A percentile compares a stretch with the other conserved stretches of the same genome.
phyloP scores from a whole-genome alignment of 495 filamentous ascomycete genomes.

The Chaetomium cochliodes region DNA sequence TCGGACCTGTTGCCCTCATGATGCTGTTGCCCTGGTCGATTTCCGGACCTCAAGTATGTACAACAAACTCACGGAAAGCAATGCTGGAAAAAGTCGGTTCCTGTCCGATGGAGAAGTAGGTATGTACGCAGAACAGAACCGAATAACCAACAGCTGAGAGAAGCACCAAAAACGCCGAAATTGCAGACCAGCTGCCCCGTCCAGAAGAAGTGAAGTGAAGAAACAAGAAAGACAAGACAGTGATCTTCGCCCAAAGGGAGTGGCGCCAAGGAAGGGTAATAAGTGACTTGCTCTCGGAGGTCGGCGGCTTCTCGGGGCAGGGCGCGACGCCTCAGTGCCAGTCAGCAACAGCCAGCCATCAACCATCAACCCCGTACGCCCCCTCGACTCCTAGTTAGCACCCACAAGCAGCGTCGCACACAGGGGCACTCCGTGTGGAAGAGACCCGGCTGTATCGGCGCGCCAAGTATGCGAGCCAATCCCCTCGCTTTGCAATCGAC shows the following conservation, averaged over 20 bases:
- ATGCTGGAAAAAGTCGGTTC: slow-evolving; percentile 2
- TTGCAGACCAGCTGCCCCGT: slow-evolving; percentile 26
- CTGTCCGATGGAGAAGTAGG: slow-evolving; percentile 19
- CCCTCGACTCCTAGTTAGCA: neutral
- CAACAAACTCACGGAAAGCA: neutral
- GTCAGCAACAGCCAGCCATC: too few species aligned
- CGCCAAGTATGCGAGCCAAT: neutral
- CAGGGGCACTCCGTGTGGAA: neutral
- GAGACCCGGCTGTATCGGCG: neutral
- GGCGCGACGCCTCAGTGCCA: neutral
- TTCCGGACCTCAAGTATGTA: neutral
- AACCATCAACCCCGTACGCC: slow-evolving; percentile 7
- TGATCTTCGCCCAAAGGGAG: slow-evolving; percentile 12
- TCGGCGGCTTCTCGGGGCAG: slow-evolving; percentile 2
- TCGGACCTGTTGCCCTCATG: slow-evolving; percentile 26
- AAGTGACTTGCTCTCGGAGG: neutral
- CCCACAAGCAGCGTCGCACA: neutral
- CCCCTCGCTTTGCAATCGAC: neutral
- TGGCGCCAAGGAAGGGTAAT: slow-evolving; percentile 16
- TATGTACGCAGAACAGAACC: slow-evolving; percentile 7
- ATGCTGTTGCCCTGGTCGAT: neutral
- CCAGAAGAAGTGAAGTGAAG: slow-evolving; percentile 7
- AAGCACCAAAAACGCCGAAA: slow-evolving; percentile 17
- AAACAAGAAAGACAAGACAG: slow-evolving; percentile 9
- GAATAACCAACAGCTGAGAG: slow-evolving; percentile 2